A percentile compares a stretch with the other conserved stretches of the same genome.
phyloP scores from a whole-genome alignment of 257 asterid genomes.

The Thymus quinquecostatus region DNA sequence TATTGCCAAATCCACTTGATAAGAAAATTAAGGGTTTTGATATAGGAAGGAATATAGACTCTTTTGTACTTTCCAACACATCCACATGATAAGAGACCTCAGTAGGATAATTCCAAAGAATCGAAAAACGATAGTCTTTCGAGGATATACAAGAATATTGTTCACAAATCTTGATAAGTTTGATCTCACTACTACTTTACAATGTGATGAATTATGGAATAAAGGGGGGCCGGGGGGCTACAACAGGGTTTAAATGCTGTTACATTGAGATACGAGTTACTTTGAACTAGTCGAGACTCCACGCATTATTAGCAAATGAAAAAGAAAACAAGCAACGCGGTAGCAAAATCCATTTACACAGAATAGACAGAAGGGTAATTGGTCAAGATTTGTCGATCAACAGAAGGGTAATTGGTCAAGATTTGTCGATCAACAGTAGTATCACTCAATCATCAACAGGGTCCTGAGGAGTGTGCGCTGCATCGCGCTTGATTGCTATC shows the following conservation, averaged over 20 bases:
- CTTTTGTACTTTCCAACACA: too few relatives aligned
- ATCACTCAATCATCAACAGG: conserved; percentile 52
- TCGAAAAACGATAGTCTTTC: not conserved
- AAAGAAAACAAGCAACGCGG: not conserved
- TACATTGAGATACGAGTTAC: not conserved
- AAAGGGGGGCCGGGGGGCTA: not conserved
- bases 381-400: not conserved
- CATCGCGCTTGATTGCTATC: conserved; percentile 48
- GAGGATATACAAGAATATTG: not conserved
- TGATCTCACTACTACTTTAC: conserved; percentile 13
- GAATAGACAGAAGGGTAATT: not conserved
- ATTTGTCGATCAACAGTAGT: not conserved
- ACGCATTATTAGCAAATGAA: conserved; percentile 3
- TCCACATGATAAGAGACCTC: not conserved
- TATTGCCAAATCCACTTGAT: too few relatives aligned
- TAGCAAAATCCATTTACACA: conserved; percentile 23
- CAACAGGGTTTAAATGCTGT: not conserved
- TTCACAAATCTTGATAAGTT: not conserved
- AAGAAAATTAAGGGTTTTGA: too few relatives aligned
- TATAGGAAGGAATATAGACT: too few relatives aligned
- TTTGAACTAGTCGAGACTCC: not conserved
- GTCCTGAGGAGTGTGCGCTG: conserved; percentile 64
- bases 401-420: not conserved
- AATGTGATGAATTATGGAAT: not conserved
- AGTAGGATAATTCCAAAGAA: not conserved